These are phyloP conservation scores for Aspergillus pseudoglaucus DNA, from an alignment of 2,329 filamentous ascomycete species.

Conservation along the genomic window DNA sequence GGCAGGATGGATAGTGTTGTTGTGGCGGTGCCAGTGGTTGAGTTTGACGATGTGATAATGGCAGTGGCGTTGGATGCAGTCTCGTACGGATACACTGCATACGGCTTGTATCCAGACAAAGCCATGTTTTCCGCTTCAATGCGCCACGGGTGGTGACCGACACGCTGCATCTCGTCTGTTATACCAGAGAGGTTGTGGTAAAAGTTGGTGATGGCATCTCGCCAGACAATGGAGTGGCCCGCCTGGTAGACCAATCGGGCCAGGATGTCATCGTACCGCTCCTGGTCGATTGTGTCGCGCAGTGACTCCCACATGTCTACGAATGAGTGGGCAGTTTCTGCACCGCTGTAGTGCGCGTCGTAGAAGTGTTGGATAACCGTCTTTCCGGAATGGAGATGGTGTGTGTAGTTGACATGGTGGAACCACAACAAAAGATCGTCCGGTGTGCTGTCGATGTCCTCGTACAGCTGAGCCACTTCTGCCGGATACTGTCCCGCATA, in stretches of 20 bases:
- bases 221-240: constrained; percentile 64
- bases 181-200: constrained; percentile 58
- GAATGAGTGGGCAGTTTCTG: constrained; percentile 56
- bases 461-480: constrained; percentile 53
- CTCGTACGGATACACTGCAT: constrained; percentile 53
- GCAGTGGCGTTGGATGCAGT: constrained; percentile 51
- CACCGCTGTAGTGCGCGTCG: constrained; percentile 55
- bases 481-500: constrained; percentile 60
- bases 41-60: constrained; percentile 51
- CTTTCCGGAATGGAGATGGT: constrained; percentile 55
- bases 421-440: constrained; percentile 67
- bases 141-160: constrained; percentile 57
- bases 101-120: constrained; percentile 51
- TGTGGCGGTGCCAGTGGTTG: constrained; percentile 45
- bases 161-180: constrained; percentile 49
- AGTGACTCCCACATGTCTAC: constrained; percentile 48
- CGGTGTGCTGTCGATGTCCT: constrained; percentile 57
- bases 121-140: constrained; percentile 63
- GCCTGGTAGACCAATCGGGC: constrained; percentile 60
- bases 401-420: constrained; percentile 65
- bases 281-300: constrained; percentile 50
- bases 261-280: constrained; percentile 54
- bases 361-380: constrained; percentile 65
- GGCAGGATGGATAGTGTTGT: constrained; percentile 18
- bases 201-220: constrained; percentile 60